Conservation (phyloP, 1,139 yeast genomes). For the Geotrichum klebahnii region DNA sequence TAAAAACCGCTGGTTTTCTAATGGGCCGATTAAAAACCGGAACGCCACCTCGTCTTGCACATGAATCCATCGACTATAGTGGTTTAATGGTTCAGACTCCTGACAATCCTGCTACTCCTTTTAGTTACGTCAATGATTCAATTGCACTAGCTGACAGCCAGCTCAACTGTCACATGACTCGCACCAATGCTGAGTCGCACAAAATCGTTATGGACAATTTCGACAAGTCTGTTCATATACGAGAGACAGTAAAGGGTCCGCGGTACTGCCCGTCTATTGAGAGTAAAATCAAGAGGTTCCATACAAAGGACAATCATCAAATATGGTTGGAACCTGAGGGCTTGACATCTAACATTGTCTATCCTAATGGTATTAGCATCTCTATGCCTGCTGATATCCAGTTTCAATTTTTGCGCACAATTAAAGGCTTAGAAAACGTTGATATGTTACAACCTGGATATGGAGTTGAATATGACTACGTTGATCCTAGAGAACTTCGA, state of each 20-base stretch:
- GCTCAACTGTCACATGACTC: conserved; percentile 68
- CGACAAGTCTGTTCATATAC: conserved; percentile 79
- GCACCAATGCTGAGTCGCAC: conserved; percentile 74
- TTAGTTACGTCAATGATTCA: conserved; percentile 73
- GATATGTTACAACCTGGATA: conserved; percentile 90
- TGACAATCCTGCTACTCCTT: conserved; percentile 79
- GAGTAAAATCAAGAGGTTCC: conserved; percentile 76
- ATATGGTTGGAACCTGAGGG: conserved; percentile 99
- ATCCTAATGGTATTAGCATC: conserved; percentile 94
- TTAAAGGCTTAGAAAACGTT: conserved; percentile 87
- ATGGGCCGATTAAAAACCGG: conserved; percentile 94
- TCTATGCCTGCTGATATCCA: conserved; percentile 97
- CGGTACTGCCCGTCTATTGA: conserved; percentile 97
- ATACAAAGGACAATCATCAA: conserved; percentile 68
- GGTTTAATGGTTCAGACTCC: conserved; percentile 65
- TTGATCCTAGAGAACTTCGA: conserved; percentile 84
- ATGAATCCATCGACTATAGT: conserved; percentile 63
- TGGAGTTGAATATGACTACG: conserved; percentile 96
- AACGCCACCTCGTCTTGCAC: conserved; percentile 85
- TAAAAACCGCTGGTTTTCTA: conserved; percentile 69
- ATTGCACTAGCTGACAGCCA: conserved; percentile 54
- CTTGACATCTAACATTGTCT: conserved; percentile 71
- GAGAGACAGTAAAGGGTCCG: conserved; percentile 95
- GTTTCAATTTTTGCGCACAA: conserved; percentile 62
- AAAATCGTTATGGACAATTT: conserved; percentile 63